Percentiles rank a stretch among this genome's conserved stretches.
These are phyloP conservation scores for Cryptococcus hybrid DNA, from an alignment of 1,284 basidiomycete genomes.

Conservation along the genomic window DNA sequence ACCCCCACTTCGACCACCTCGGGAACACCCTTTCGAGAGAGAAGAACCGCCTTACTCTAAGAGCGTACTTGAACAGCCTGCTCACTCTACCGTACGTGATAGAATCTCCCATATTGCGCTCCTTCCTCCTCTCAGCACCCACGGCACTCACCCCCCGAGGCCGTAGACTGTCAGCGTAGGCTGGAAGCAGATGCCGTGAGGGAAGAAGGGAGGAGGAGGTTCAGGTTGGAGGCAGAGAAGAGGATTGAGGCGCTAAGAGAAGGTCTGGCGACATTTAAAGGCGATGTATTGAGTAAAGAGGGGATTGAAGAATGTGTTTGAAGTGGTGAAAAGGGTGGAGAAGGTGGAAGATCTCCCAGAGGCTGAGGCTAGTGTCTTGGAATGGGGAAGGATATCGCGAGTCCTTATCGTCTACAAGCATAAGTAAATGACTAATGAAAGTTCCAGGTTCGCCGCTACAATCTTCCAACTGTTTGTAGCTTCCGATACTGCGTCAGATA, in stretches of 20 bases:
- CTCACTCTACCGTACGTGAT: constrained; percentile 71
- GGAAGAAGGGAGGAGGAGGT: constrained; percentile 81
- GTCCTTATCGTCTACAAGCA: constrained; percentile 17
- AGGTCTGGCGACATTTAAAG: constrained; percentile 83
- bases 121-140: constrained; percentile 79
- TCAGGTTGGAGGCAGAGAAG: constrained; percentile 80
- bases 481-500: constrained; percentile 87
- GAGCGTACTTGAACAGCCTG: constrained; percentile 83
- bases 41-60: constrained; percentile 91
- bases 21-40: constrained; percentile 70
- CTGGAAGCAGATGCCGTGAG: constrained; percentile 88
- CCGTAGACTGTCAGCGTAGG: constrained; percentile 71
- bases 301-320: constrained; percentile 87
- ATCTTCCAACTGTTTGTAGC: constrained; percentile 95
- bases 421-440: background rate
- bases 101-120: constrained; percentile 78
- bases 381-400: constrained; percentile 96
- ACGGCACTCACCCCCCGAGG: constrained; percentile 72
- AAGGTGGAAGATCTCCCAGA: constrained; percentile 74
- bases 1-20: constrained; percentile 3
- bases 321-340: constrained; percentile 78
- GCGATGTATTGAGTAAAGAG: constrained; percentile 81
- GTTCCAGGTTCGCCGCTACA: constrained; percentile 77
- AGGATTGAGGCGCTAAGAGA: constrained; percentile 84
- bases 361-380: constrained; percentile 84